phyloP scores from a whole-genome alignment of 257 asterid genomes.

The Scutellaria minor region DNA sequence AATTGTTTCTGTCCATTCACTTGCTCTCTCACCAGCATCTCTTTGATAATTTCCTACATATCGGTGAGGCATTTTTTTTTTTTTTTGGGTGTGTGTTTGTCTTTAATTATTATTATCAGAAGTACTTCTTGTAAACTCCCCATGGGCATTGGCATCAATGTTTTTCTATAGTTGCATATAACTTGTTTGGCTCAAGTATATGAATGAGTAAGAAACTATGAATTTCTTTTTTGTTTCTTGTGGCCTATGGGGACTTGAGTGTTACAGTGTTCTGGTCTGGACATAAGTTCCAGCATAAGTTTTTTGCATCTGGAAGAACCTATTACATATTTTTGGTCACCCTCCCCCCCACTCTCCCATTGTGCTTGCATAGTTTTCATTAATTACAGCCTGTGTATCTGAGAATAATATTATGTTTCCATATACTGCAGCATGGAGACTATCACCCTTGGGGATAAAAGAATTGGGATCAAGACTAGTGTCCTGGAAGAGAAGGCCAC shows the following conservation, averaged over 20 bases:
- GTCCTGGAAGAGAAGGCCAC: conserved; percentile 99
- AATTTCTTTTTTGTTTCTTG: not conserved
- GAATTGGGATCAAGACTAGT: conserved; percentile 97
- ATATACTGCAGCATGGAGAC: conserved; percentile 87
- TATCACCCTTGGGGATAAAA: conserved; percentile 94
- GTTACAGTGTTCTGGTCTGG: not conserved
- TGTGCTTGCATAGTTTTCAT: not conserved
- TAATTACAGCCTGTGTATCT: not conserved
- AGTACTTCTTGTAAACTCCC: no score
- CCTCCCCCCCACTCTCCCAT: not conserved
- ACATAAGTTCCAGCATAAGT: not conserved
- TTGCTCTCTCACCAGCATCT: no score
- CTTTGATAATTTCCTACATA: not conserved
- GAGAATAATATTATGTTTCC: conserved; percentile 23
- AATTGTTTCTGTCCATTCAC: no score
- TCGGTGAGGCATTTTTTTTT: not conserved
- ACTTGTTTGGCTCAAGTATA: not conserved
- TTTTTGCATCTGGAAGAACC: conserved; percentile 1
- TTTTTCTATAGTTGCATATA: no score
- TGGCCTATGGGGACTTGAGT: not conserved
- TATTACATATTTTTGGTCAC: not conserved
- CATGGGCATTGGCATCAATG: not conserved
- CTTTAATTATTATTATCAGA: no score
- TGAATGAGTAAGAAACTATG: not conserved
- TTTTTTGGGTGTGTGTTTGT: not conserved